Conservation (phyloP, 1,284 basidiomycete genomes). For the Moesziomyces globuligerus region DNA sequence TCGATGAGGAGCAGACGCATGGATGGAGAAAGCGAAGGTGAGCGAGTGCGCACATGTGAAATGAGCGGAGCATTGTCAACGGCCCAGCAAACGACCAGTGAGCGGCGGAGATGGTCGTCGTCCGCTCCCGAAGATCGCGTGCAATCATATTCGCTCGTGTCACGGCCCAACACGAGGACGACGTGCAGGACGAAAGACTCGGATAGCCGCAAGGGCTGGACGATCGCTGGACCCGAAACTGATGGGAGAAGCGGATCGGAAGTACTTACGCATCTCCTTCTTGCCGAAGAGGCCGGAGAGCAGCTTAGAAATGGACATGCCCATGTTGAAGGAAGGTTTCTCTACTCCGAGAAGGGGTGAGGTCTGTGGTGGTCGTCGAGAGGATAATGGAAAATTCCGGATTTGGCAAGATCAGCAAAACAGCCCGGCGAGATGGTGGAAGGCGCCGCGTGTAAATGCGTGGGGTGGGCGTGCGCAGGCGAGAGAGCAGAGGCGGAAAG, state of each 20-base stretch:
- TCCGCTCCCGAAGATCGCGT: not conserved
- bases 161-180: too few relatives aligned
- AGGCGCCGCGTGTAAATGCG: not conserved
- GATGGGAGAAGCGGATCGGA: not conserved
- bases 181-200: not conserved
- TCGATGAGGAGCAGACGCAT: too few relatives aligned
- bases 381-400: not conserved
- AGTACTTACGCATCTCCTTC: constrained; percentile 65
- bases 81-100: not conserved
- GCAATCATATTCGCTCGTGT: not conserved
- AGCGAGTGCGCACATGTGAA: not conserved
- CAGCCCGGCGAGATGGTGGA: not conserved
- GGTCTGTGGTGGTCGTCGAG: not conserved
- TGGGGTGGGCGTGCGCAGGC: not conserved
- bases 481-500: not conserved
- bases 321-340: constrained; percentile 53
- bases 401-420: constrained; percentile 22
- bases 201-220: not conserved
- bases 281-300: constrained; percentile 67
- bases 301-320: constrained; percentile 66
- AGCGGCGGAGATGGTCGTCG: not conserved
- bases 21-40: constrained; percentile 1
- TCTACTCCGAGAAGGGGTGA: constrained; percentile 43
- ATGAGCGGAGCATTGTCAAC: not conserved
- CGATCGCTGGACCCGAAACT: constrained; percentile 6